Evolutionary conservation across 2,329 filamentous ascomycete genomes (phyloP).

Genomic region (Colletotrichum musicola): DNA sequence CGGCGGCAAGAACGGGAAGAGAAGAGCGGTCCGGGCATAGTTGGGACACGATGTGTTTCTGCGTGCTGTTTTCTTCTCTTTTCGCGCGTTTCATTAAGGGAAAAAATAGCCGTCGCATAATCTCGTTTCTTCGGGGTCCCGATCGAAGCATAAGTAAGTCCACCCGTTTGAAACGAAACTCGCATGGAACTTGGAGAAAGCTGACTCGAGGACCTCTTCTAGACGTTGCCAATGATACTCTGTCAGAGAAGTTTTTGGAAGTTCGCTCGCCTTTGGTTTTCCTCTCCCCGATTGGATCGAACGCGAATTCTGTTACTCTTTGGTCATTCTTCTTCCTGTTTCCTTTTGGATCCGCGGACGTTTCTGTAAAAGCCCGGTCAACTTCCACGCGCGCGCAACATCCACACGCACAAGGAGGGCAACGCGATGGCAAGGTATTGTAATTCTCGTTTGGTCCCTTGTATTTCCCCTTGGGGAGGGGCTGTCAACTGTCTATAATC

Average conservation of each 20-base stretch:
- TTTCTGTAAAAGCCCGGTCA: no score
- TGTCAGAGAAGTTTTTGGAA: constrained; percentile 34
- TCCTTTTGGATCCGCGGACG: no score
- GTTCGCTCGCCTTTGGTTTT: constrained; percentile 31
- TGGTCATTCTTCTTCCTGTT: constrained; percentile 3
- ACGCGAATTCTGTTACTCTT: constrained; percentile 28
- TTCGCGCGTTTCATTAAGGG: not conserved
- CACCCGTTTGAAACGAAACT: not conserved
- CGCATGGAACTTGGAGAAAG: not conserved
- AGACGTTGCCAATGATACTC: constrained; percentile 38
- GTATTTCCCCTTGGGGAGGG: constrained; percentile 6
- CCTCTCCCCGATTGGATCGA: constrained; percentile 27
- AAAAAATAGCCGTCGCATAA: constrained; percentile 20
- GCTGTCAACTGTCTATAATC: not conserved
- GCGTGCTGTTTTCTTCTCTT: not conserved
- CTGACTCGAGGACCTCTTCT: constrained; percentile 10
- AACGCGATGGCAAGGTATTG: constrained; percentile 8
- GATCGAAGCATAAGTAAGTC: constrained; percentile 33
- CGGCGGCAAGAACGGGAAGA: constrained; percentile 4
- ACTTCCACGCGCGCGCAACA: no score
- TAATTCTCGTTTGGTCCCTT: constrained; percentile 3
- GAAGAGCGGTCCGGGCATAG: not conserved
- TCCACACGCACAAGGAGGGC: no score
- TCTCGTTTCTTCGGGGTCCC: constrained; percentile 11
- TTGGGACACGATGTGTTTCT: not conserved